These are phyloP conservation scores for Withania somnifera DNA, from an alignment of 305 asterid genomes.

Conservation along the genomic window DNA sequence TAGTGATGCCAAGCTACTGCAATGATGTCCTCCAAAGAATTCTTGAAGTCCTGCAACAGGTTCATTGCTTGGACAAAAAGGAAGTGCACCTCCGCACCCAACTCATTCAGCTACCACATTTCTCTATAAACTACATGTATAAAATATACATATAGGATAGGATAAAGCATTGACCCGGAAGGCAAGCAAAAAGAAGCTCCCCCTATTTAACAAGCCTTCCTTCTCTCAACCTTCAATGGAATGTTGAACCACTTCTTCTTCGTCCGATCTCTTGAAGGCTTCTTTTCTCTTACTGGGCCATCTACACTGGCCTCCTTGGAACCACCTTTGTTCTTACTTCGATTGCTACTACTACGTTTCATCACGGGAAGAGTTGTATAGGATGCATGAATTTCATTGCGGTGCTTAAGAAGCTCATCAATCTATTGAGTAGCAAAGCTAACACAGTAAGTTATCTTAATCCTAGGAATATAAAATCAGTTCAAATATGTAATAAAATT, in stretches of 20 bases:
- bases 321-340: conserved; percentile 46
- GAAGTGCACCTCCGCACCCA: not conserved
- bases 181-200: not conserved
- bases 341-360: conserved; percentile 49
- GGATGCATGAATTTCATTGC: conserved; percentile 73
- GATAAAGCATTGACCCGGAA: no score
- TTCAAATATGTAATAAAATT: not conserved
- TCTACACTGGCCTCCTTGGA: conserved; percentile 49
- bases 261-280: conserved; percentile 39
- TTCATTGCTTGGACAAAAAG: conserved; percentile 1
- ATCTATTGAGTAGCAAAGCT: conserved; percentile 35
- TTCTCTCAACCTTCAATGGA: conserved; percentile 72
- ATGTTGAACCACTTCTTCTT: conserved; percentile 84
- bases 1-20: not conserved
- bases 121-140: not conserved
- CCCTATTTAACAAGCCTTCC: conserved; percentile 65
- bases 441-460: not conserved
- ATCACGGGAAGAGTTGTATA: conserved; percentile 49
- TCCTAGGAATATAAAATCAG: not conserved
- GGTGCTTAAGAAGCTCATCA: conserved; percentile 80
- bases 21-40: not conserved
- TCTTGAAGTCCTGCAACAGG: conserved; percentile 3
- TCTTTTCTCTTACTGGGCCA: conserved; percentile 43
- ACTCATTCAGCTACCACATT: not conserved
- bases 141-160: not conserved